Evolutionary conservation across 1,139 yeast species (phyloP).

Genomic region (Ogataea hybrid): DNA sequence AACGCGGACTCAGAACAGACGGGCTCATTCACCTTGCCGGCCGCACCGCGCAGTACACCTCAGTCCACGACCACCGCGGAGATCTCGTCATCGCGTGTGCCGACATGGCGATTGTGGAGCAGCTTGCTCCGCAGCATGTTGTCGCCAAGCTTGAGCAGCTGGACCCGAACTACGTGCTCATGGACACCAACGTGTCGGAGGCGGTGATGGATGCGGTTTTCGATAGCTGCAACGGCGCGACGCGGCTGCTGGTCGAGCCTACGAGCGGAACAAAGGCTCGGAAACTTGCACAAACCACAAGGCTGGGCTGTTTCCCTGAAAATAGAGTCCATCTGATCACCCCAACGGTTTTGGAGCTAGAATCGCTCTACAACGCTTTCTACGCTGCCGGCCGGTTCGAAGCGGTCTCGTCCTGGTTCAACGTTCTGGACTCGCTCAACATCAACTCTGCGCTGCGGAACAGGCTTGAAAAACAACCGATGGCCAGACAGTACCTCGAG

Average conservation of each 20-base stretch:
- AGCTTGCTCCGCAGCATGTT: slow-evolving; percentile 43
- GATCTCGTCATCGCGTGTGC: slow-evolving; percentile 75
- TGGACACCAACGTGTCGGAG: slow-evolving; percentile 68
- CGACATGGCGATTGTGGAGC: slow-evolving; percentile 73
- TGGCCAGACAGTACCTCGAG: slow-evolving; percentile 33
- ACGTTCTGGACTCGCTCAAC: slow-evolving; percentile 61
- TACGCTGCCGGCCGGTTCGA: slow-evolving; percentile 45
- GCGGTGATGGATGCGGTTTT: slow-evolving; percentile 42
- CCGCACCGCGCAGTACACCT: slow-evolving; percentile 70
- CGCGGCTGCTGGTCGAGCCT: slow-evolving; percentile 64
- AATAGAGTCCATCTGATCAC: slow-evolving; percentile 47
- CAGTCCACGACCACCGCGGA: slow-evolving; percentile 63
- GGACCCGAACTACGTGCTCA: slow-evolving; percentile 46
- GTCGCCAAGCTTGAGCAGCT: slow-evolving; percentile 33
- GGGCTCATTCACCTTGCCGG: slow-evolving; percentile 21
- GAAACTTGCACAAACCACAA: slow-evolving; percentile 34
- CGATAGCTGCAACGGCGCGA: slow-evolving; percentile 22
- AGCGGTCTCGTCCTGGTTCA: slow-evolving; percentile 73
- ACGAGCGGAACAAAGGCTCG: slow-evolving; percentile 65
- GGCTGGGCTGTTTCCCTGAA: slow-evolving; percentile 36
- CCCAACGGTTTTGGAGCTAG: slow-evolving; percentile 68
- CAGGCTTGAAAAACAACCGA: slow-evolving; percentile 33
- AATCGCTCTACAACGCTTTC: slow-evolving; percentile 51
- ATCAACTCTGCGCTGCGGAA: slow-evolving; percentile 48
- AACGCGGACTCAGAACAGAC: slow-evolving; percentile 17